Evolutionary conservation across 176 grass and related monocot species (phyloP).

Genomic region (Ananas comosus): DNA sequence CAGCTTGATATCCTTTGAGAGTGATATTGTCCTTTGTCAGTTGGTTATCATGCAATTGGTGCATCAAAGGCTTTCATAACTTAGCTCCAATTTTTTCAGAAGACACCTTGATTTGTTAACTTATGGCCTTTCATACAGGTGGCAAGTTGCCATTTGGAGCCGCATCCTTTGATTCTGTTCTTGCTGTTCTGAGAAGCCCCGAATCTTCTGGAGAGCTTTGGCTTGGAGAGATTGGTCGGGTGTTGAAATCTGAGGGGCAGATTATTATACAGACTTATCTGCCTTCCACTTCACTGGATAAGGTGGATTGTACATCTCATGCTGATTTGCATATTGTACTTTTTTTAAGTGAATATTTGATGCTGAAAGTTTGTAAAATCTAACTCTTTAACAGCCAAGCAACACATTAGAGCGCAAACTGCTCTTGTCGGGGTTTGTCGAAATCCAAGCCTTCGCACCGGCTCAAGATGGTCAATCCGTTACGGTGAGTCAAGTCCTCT

Average conservation of each 20-base stretch:
- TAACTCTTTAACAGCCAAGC: conserved; percentile 33
- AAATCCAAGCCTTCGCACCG: conserved; percentile 27
- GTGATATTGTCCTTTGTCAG: no score
- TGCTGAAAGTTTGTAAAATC: neutral
- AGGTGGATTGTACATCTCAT: conserved; percentile 27
- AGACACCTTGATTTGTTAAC: neutral
- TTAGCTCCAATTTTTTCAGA: neutral
- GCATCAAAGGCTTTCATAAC: neutral
- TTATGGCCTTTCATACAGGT: neutral
- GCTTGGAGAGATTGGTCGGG: conserved; percentile 49
- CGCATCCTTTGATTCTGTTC: conserved; percentile 46
- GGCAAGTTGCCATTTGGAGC: neutral
- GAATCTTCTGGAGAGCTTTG: conserved; percentile 45
- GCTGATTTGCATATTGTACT: neutral
- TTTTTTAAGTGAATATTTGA: neutral
- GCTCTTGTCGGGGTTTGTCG: conserved; percentile 59
- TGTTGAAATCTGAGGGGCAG: conserved; percentile 59
- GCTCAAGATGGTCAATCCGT: neutral
- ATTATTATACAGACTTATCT: conserved; percentile 43
- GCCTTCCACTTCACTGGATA: conserved; percentile 21
- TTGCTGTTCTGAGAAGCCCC: conserved; percentile 31
- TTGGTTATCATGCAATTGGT: no score
- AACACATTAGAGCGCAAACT: conserved; percentile 57
- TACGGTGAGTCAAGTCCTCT: neutral
- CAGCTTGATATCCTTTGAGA: no score